phyloP scores from a whole-genome alignment of 805 yeast genomes.

The Sugiyamaella qingdaonensis region DNA sequence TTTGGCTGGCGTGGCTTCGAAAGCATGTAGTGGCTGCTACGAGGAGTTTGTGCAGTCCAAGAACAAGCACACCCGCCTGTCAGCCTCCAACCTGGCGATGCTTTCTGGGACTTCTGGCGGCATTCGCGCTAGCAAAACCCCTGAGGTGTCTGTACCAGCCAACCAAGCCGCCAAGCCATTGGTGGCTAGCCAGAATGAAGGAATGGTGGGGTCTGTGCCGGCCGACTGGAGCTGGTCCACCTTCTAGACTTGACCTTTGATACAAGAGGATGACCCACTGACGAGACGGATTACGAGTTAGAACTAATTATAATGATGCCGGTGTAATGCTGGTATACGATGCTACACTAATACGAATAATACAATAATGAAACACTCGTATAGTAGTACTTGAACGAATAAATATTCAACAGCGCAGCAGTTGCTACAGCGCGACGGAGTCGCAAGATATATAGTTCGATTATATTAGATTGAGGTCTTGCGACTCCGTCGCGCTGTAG shows the following conservation, averaged over 20 bases:
- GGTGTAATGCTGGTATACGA: neutral
- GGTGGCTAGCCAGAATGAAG: constrained; percentile 19
- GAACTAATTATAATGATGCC: neutral
- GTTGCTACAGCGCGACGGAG: too few species aligned
- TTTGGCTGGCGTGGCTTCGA: constrained; percentile 59
- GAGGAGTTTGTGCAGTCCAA: constrained; percentile 41
- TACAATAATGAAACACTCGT: neutral
- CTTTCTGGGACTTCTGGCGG: neutral
- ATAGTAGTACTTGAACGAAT: too few species aligned
- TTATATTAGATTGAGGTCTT: too few species aligned
- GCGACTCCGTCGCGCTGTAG: too few species aligned
- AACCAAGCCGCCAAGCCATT: neutral
- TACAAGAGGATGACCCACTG: too few species aligned
- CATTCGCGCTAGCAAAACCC: neutral
- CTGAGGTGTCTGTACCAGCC: neutral
- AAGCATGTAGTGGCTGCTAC: constrained; percentile 68
- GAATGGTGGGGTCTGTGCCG: constrained; percentile 50
- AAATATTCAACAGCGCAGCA: too few species aligned
- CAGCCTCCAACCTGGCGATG: neutral
- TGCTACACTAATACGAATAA: neutral
- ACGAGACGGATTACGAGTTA: too few species aligned
- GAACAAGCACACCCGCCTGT: neutral
- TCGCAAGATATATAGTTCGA: too few species aligned
- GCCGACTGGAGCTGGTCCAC: constrained; percentile 82
- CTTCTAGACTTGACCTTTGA: constrained; percentile 37